A percentile compares a stretch with the other conserved stretches of the same genome.
Evolutionary conservation across 345 rosid genomes (phyloP).

Genomic region (Combretum micranthum): DNA sequence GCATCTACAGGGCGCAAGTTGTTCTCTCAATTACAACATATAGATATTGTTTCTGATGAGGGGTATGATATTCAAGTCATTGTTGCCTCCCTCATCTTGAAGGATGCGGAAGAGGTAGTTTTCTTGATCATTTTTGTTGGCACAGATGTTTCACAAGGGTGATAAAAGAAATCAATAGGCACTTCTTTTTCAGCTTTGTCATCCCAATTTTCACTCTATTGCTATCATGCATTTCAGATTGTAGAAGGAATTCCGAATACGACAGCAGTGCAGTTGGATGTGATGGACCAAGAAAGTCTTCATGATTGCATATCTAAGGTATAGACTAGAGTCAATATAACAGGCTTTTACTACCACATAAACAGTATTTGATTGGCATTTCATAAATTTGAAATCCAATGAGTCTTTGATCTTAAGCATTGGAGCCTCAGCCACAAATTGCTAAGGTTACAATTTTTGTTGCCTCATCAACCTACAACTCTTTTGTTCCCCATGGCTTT

Average conservation of each 20-base stretch:
- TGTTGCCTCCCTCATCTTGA: slow-evolving; percentile 80
- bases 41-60: slow-evolving; percentile 32
- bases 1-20: slow-evolving; percentile 48
- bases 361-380: too few relatives aligned
- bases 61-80: slow-evolving; percentile 49
- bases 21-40: slow-evolving; percentile 32
- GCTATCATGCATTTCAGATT: slow-evolving; percentile 31
- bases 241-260: slow-evolving; percentile 72
- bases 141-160: too few relatives aligned
- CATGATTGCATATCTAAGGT: slow-evolving; percentile 70
- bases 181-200: background rate
- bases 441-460: too few relatives aligned
- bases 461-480: too few relatives aligned
- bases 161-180: background rate
- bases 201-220: background rate
- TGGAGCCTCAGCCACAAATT: too few relatives aligned
- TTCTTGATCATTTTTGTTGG: too few relatives aligned
- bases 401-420: too few relatives aligned
- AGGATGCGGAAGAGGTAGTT: slow-evolving; percentile 91
- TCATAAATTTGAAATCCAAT: too few relatives aligned
- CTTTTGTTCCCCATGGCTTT: too few relatives aligned
- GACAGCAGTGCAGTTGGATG: slow-evolving; percentile 68
- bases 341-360: too few relatives aligned
- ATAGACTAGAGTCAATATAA: background rate
- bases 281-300: slow-evolving; percentile 60